Evolutionary conservation across 2,329 filamentous ascomycete genomes (phyloP), one percentile per base, ranked within the genome.

Genomic region (Ascochyta koolunga): DNA sequence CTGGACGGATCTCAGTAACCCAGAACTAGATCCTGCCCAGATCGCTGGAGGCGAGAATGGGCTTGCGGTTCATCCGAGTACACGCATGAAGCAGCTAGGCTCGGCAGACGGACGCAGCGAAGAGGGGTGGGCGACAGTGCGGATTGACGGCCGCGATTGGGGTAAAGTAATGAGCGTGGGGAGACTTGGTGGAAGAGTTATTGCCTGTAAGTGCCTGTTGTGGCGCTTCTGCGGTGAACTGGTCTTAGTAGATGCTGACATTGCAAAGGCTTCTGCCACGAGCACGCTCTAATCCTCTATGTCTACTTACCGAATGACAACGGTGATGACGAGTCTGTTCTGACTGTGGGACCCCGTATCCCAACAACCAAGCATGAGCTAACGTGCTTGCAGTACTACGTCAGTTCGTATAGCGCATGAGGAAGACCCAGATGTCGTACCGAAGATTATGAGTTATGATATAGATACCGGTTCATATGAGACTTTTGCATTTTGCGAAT

Each of bases 131-230:
- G 91, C 92, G 1, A 91, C 86, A 21, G 93, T 98, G 31, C 83
- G 90, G 47, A 92, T 98, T 21, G 95, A 98, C 76, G 95, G 92
- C 29, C 89, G 87, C 72, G 95, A 99, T 72, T 98, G 95, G 93
- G 91, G 91, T 27, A 86, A 86, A 62, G 93, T 98, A n/a, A 80
- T 99, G 62, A 96, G 91, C 73, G 93, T 98, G 11, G 93, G 93
- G 1, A 82, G 93, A 44, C 78, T 98, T 25, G 93, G 95, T 64
- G 93, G 92, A 0, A 83, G 91, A 62, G 93, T 98, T 45, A 95
- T 98, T 79, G 95, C 93, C 51, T 97, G 93, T 87, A 60, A 77
- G 84, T 67, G 13, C 18, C 5, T 42, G 15, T 7, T 33, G 18
- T n/a, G 16, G 18, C 10, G 10, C 29, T 46, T 19, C 18, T 19